Evolutionary conservation across 257 asterid genomes (phyloP).

Genomic region (Knoxia roxburghii): DNA sequence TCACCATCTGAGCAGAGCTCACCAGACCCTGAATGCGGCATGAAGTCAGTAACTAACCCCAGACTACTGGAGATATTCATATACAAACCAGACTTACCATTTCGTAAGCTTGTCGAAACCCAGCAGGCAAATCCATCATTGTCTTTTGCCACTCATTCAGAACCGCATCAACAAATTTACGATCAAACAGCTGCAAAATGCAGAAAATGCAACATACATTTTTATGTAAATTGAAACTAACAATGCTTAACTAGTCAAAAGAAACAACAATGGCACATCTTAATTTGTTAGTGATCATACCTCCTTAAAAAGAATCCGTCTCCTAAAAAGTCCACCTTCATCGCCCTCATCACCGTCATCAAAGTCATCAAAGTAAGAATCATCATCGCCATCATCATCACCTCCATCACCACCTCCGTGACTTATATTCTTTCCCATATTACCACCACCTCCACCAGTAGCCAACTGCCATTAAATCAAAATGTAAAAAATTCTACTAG

Average conservation of each 20-base stretch:
- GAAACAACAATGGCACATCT: neutral
- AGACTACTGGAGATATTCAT: conserved; percentile 6
- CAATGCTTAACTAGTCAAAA: neutral
- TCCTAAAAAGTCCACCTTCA: conserved; percentile 88
- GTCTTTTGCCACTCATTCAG: conserved; percentile 98
- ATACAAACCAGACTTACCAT: conserved; percentile 48
- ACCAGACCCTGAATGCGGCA: conserved; percentile 69
- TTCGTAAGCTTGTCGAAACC: conserved; percentile 95
- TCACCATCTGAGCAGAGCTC: conserved; percentile 95
- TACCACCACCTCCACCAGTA: conserved; percentile 92
- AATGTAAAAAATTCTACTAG: conserved; percentile 2
- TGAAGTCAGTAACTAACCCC: conserved; percentile 24
- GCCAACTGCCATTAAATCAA: conserved; percentile 47
- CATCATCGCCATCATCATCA: conserved; percentile 98
- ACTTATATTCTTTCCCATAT: conserved; percentile 76
- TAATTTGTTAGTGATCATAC: conserved; percentile 22
- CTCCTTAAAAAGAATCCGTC: conserved; percentile 78
- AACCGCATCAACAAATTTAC: conserved; percentile 90
- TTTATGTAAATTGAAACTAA: neutral
- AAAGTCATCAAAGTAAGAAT: conserved; percentile 89
- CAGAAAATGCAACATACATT: neutral
- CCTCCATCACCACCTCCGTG: conserved; percentile 99
- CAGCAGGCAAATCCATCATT: conserved; percentile 95
- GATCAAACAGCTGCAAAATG: conserved; percentile 65
- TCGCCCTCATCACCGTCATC: conserved; percentile 98